These are phyloP conservation scores for Fusarium protoensiforme DNA, from an alignment of 2,329 filamentous ascomycete genomes.

Conservation along the genomic window DNA sequence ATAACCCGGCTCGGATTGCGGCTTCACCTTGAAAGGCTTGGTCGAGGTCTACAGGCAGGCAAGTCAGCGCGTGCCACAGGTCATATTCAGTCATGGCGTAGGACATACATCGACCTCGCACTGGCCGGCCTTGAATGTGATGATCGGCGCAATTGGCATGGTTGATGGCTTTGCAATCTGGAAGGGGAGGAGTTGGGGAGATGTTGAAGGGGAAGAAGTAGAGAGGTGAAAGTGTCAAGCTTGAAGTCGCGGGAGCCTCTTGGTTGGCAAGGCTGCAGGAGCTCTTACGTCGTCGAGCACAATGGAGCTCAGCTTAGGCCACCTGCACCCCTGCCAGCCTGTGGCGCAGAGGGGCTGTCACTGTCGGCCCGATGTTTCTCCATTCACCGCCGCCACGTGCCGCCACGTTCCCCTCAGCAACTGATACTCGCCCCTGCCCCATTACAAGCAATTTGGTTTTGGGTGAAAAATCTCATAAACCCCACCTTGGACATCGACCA, in stretches of 20 bases:
- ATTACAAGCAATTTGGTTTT: conserved; percentile 39
- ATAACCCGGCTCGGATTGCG: conserved; percentile 80
- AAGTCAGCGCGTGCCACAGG: conserved; percentile 30
- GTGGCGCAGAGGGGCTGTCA: conserved; percentile 1
- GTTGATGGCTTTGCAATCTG: conserved; percentile 17
- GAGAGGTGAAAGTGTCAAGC: conserved; percentile 7
- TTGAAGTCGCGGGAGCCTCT: conserved; percentile 17
- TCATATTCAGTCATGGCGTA: neutral
- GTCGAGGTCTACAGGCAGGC: conserved; percentile 54
- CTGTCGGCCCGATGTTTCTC: conserved; percentile 28
- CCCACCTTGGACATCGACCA: conserved; percentile 53
- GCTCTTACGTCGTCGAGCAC: conserved; percentile 55
- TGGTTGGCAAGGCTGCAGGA: conserved; percentile 48
- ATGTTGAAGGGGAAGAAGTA: conserved; percentile 13
- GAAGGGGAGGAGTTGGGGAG: neutral
- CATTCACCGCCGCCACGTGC: conserved; percentile 30
- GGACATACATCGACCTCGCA: conserved; percentile 83
- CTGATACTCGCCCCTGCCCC: conserved; percentile 33
- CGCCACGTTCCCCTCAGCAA: conserved; percentile 37
- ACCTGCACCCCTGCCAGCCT: neutral
- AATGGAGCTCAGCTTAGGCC: conserved; percentile 28
- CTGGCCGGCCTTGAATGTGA: conserved; percentile 95
- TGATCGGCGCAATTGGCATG: conserved; percentile 88
- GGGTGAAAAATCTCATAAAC: conserved; percentile 55
- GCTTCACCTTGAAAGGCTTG: conserved; percentile 77